These are phyloP conservation scores for Cinnamomum micranthum DNA, from an alignment of 164 flowering plant species.

Conservation along the genomic window DNA sequence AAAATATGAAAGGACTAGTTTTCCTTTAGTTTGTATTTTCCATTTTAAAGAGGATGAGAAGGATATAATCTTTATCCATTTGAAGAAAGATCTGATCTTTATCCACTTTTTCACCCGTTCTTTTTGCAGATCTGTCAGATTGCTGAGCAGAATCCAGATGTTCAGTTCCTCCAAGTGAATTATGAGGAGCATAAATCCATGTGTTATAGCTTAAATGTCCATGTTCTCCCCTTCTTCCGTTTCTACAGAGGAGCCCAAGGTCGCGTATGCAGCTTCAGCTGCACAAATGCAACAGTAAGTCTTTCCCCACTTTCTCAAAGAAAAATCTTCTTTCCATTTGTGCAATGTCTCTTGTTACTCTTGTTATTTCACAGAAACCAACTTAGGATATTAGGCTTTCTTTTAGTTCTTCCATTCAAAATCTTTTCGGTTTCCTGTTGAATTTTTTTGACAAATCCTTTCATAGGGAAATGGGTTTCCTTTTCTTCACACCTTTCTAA, in stretches of 20 bases:
- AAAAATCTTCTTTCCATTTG: not conserved
- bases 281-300: constrained; percentile 88
- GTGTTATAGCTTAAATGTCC: constrained; percentile 79
- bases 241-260: constrained; percentile 88
- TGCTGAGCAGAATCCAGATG: constrained; percentile 77
- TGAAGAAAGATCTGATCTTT: constrained; percentile 3
- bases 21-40: not conserved
- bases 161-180: constrained; percentile 67
- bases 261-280: constrained; percentile 87
- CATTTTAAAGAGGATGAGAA: not conserved
- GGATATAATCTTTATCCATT: not conserved
- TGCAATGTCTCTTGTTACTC: not conserved
- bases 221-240: constrained; percentile 85
- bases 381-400: too few species aligned
- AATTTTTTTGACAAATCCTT: not conserved
- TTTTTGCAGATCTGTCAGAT: constrained; percentile 62
- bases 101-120: not conserved
- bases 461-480: not conserved
- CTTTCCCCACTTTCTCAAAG: not conserved
- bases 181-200: constrained; percentile 84
- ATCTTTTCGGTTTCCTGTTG: too few species aligned
- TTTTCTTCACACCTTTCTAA: not conserved
- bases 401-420: too few species aligned
- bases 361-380: too few species aligned
- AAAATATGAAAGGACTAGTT: not conserved